Base-by-base conservation (phyloP, 192 early-diverging fungal genomes). In the Coemansia sp. region DNA sequence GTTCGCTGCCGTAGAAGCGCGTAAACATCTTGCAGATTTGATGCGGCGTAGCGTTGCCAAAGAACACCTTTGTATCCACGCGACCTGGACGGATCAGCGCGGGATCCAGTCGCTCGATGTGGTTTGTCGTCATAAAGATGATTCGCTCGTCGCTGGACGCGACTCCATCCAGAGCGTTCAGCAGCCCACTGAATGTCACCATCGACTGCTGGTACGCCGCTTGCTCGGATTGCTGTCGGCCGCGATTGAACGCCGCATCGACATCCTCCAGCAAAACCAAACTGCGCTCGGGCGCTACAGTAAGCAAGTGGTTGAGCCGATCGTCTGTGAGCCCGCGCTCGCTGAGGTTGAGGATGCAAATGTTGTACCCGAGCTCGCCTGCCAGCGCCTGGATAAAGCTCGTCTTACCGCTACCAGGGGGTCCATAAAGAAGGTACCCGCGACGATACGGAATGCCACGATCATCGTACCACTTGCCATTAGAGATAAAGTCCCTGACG, bases 81-180 rank as follows among this genome's bases (percentile, higher is more conserved):
- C 93, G 86, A 24, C 93, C 93, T 7, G 93, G 93, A 17, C 93
- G 84, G 63, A 94, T 85, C 64, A 94, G 76, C 1, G 92, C 93
- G 2, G 87, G 90, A 64, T 94, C 92, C 36, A 96, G 79, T 2
- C 78, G 76, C 20, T 93, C 90, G 27, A 93, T 83, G 61, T 93
- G 89, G 74, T 96, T 96, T 8, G 94, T 96, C 7, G 94, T 96
- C 90, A 96, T 90, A 66, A 96, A 93, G 20, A 96, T 90, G 44
- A 96, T 90, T 13, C 93, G 86, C 55, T 93, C 93, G 77, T 94
- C 94, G 44, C 90, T 86, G 6, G 94, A 91, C 2, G 92, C 89
- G 1, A 95, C 90, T 17, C 94, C 94, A 61, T 96, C 94, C 60
- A 96, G 68, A 0, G 94, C 92, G 75, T 96, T 96, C 65, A 96